Base-by-base conservation (phyloP, 805 yeast genomes). In the Candida boleticola region DNA sequence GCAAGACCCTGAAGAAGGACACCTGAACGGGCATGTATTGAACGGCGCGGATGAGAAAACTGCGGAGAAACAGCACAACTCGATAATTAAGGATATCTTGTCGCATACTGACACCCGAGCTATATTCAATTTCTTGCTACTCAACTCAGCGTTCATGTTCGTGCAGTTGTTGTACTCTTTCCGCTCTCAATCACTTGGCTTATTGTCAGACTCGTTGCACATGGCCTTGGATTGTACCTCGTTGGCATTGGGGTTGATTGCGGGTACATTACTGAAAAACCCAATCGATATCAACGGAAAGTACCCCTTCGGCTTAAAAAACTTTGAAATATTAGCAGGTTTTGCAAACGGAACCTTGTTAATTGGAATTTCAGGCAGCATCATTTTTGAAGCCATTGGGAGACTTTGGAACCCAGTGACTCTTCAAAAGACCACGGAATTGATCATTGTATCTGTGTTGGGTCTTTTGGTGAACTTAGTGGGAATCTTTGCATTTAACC, bases 201-300 rank as follows among this genome's bases (percentile, higher is more conserved):
- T 93, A 19, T 63, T 93, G 40, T 89, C 97, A 16, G 99, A 93
- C 57, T 89, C 97, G 1, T 73, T 93, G 40, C 99, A 93, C 62
- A 93, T 93, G 99, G 85, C 95, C 2, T 71, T 93, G 42, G 99
- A 93, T 62, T 93, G 99, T 60, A 76, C 89, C 0, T 95, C 98
- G 0, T 68, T 93, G 42, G 80, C 93, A 2, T 76, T 93, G 23
- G 99, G 99, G 0, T 68, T 93, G 2, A 73, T 92, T 20, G 99
- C 99, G 0, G 87, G 95, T 18, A 74, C 79, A 11, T 64, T 65
- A 16, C 64, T 71, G 44, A 71, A 56, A 49, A 66, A 48, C 50
- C 74, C 49, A 42, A 56, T 67, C 36, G 60, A 70, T 39, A 76
- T 86, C 4, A 77, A 77, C 44, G 74, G 82, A n/a, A 74, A 77